A percentile compares a stretch with the other conserved stretches of the same genome.
Conservation (phyloP, 2,329 filamentous ascomycete genomes). For the Dactylellina haptotyla region DNA sequence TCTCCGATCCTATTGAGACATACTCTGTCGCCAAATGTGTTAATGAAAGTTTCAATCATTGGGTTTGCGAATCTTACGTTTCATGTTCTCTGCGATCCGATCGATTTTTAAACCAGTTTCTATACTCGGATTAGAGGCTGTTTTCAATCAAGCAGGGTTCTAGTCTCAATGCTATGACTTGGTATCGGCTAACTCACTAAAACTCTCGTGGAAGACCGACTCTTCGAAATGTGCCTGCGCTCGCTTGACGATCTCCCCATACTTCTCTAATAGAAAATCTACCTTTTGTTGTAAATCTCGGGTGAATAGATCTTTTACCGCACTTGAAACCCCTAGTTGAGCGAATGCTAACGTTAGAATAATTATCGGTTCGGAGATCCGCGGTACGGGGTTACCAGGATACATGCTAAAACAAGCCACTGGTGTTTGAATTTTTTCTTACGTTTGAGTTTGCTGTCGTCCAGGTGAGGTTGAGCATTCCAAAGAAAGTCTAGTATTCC, state of each 20-base stretch:
- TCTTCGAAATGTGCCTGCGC: conserved; percentile 41
- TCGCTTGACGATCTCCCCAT: conserved; percentile 5
- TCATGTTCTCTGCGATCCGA: conserved; percentile 4
- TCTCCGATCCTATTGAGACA: background rate
- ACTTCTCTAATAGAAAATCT: conserved; percentile 15
- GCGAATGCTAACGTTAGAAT: background rate
- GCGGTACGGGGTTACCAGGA: no score
- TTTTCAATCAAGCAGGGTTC: background rate
- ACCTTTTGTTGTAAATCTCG: conserved; percentile 32
- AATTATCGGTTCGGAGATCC: no score
- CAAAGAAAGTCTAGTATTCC: conserved; percentile 42
- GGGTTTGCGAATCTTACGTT: background rate
- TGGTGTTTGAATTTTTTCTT: background rate
- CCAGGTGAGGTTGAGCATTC: conserved; percentile 36
- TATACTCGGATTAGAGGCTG: background rate
- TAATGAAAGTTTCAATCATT: background rate
- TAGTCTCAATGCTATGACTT: background rate
- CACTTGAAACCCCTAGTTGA: conserved; percentile 7
- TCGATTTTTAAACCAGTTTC: conserved; percentile 23
- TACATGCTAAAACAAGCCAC: background rate
- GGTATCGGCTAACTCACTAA: conserved; percentile 1
- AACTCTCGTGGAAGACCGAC: conserved; percentile 19
- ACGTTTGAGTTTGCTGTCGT: conserved; percentile 34
- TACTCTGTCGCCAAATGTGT: conserved; percentile 1
- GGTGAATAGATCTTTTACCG: conserved; percentile 34